These are phyloP conservation scores for Citrus trifoliata DNA, from an alignment of 345 rosid species.

Conservation along the genomic window DNA sequence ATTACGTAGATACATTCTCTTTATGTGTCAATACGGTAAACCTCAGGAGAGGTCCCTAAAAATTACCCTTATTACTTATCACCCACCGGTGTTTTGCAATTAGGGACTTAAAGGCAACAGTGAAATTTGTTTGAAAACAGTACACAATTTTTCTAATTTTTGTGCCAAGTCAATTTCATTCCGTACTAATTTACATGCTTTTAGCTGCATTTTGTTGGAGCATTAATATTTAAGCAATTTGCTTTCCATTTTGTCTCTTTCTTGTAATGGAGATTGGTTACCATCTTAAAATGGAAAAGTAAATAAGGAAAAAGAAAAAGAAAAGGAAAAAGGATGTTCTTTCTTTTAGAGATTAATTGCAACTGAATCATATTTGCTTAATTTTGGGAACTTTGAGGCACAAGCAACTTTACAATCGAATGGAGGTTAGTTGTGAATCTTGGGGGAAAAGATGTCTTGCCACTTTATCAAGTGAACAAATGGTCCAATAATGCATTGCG, in stretches of 20 bases:
- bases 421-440: conserved; percentile 11
- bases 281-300: background rate
- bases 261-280: background rate
- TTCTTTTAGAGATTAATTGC: background rate
- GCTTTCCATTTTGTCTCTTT: background rate
- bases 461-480: background rate
- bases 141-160: too few relatives aligned
- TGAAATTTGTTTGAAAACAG: background rate
- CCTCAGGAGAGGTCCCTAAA: too few relatives aligned
- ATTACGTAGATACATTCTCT: too few relatives aligned
- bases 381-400: conserved; percentile 13
- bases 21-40: too few relatives aligned
- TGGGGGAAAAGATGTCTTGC: background rate
- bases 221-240: background rate
- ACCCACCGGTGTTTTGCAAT: background rate
- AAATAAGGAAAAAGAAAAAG: too few relatives aligned
- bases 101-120: background rate
- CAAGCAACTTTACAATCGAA: conserved; percentile 21
- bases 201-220: background rate
- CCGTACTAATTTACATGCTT: background rate
- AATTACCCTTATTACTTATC: too few relatives aligned
- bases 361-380: conserved; percentile 25
- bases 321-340: background rate
- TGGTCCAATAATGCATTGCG: background rate
- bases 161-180: background rate